Base-by-base conservation (phyloP, 345 rosid genomes). In the Diplotaxis tenuifolia region DNA sequence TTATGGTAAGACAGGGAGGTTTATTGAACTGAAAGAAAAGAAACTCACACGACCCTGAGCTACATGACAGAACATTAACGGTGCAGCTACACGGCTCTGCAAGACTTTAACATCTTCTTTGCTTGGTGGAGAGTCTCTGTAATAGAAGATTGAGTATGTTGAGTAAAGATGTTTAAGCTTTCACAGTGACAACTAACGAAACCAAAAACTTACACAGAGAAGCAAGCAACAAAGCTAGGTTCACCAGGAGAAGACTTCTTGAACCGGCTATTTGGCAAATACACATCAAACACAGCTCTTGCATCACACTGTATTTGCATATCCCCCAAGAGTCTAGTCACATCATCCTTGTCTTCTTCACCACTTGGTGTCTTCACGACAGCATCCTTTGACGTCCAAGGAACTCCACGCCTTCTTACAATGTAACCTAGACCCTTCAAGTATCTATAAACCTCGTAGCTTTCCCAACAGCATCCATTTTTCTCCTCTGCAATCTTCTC, bases 191-290 rank as follows among this genome's bases (percentile, higher is more conserved):
- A 74, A 42, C 55, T 19, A 32, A 69, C 15, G 12, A 29, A 65
- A 45, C 2, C 18, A 42, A 59, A 55, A 6, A n/a, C 21, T 29
- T 83, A 87, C 98, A 91, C 78, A 0, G 80, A 79, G 62, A 87
- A 67, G 83, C 78, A 84, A 59, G 93, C 82, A 16, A 83, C 36
- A 32, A 81, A 91, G 74, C 75, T 83, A 1, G 96, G 93, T 76
- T 85, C 86, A 60, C 93, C 93, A 9, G 96, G 98, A 67, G 84
- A 79, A 57, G 98, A 85, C 84, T 94, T 91, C 75, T 85, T 89
- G 79, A 89, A 94, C 63, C 81, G 86, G 78, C 95, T 85, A 28
- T 94, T 88, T 19, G 97, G 98, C 68, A 83, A 86, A 83, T 84
- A 89, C 73, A 91, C 85, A 29, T 89, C 88, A 65, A 88, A 94